phyloP scores from a whole-genome alignment of 108 stramenopile genomes.

The Epipyxis sp. region DNA sequence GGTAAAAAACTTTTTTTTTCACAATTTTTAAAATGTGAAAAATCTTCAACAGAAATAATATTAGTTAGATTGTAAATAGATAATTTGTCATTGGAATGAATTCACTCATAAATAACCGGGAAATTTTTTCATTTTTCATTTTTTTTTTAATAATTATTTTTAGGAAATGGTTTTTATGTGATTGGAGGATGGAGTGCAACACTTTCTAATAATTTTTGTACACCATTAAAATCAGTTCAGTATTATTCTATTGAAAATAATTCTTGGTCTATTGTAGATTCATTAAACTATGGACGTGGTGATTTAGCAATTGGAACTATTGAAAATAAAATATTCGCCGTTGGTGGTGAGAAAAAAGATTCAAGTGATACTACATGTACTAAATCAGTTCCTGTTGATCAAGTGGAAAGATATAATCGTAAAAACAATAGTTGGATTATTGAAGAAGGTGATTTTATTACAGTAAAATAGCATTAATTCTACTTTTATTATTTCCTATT shows the following conservation, averaged over 20 bases:
- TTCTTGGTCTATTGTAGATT: neutral
- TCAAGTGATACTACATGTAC: neutral
- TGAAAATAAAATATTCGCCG: neutral
- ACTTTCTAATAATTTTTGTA: neutral
- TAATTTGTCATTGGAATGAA: too few species aligned
- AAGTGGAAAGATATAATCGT: too few species aligned
- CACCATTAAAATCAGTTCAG: neutral
- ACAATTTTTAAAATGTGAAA: too few species aligned
- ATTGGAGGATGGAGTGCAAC: neutral
- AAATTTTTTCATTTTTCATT: neutral
- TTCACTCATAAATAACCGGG: too few species aligned
- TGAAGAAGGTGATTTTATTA: too few species aligned
- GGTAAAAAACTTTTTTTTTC: neutral
- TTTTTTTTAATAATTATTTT: neutral
- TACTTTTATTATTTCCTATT: too few species aligned
- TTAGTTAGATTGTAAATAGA: too few species aligned
- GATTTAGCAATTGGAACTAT: neutral
- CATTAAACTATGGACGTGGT: slow-evolving; percentile 8
- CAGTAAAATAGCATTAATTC: too few species aligned
- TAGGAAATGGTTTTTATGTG: neutral
- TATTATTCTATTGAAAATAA: neutral
- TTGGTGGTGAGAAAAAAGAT: neutral
- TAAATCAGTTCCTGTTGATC: neutral
- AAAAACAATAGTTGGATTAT: too few species aligned
- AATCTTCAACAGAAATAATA: too few species aligned